Percentiles rank a stretch among this genome's conserved stretches.
Evolutionary conservation across 2,329 filamentous ascomycete genomes (phyloP).

Genomic region (Monilinia laxa): DNA sequence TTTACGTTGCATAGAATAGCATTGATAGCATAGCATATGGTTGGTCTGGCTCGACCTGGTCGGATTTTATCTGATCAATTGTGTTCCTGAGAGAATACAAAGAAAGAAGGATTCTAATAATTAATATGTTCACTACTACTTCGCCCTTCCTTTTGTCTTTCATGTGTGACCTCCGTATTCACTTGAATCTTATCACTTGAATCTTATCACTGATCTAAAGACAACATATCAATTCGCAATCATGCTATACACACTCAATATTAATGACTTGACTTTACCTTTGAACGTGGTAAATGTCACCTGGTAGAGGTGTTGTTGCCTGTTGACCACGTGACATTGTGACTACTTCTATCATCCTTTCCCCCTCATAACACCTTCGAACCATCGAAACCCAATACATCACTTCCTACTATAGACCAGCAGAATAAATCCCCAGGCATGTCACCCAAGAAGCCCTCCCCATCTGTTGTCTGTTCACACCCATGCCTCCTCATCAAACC

Average conservation of each 20-base stretch:
- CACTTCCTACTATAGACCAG: accelerated
- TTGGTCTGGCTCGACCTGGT: conserved; percentile 10
- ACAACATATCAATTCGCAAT: neutral
- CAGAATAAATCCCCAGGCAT: neutral
- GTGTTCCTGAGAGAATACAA: conserved; percentile 4
- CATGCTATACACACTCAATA: neutral
- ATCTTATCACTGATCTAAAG: neutral
- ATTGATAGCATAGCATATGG: conserved; percentile 15
- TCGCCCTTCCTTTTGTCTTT: neutral
- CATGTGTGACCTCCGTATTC: neutral
- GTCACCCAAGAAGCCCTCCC: neutral
- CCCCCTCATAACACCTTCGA: neutral
- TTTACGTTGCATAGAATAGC: conserved; percentile 20
- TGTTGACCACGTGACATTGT: neutral
- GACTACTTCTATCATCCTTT: neutral
- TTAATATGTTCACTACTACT: conserved; percentile 19
- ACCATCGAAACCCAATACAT: neutral
- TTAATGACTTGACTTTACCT: neutral
- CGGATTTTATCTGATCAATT: conserved; percentile 2
- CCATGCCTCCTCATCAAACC: neutral
- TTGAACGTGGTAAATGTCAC: neutral
- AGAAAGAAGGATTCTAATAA: conserved; percentile 21
- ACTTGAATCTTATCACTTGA: no score
- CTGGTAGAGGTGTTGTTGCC: neutral
- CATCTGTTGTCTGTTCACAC: neutral